A percentile compares a stretch with the other conserved stretches of the same genome.
These are phyloP conservation scores for Boechera retrofracta DNA, from an alignment of 345 rosid species.

Conservation along the genomic window DNA sequence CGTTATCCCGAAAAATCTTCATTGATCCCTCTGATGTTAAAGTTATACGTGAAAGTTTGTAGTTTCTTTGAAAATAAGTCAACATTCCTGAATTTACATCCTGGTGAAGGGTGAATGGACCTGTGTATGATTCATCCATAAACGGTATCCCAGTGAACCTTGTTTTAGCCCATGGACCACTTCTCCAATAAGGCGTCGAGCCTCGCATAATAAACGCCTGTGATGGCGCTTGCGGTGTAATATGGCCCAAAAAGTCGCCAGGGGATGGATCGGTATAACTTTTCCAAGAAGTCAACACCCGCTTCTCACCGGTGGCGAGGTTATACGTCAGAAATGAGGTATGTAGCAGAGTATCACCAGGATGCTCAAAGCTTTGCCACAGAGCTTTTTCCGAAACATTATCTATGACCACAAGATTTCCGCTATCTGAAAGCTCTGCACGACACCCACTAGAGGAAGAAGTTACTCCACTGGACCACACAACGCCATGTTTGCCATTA, in stretches of 20 bases:
- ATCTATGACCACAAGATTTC: slow-evolving; percentile 65
- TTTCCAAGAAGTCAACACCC: slow-evolving; percentile 51
- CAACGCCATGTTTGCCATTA: slow-evolving; percentile 16
- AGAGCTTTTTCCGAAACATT: not conserved
- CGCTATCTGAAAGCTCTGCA: slow-evolving; percentile 58
- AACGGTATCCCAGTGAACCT: slow-evolving; percentile 18
- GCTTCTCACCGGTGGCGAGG: slow-evolving; percentile 5
- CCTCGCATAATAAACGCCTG: slow-evolving; percentile 34
- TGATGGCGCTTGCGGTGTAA: slow-evolving; percentile 44
- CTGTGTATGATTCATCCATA: not conserved
- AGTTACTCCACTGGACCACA: slow-evolving; percentile 38
- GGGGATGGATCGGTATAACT: slow-evolving; percentile 46
- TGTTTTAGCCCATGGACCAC: slow-evolving; percentile 50
- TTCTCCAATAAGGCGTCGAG: slow-evolving; percentile 27
- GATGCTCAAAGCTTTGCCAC: slow-evolving; percentile 49
- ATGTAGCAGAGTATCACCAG: slow-evolving; percentile 39
- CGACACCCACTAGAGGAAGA: slow-evolving; percentile 33
- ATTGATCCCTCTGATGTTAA: slow-evolving; percentile 19
- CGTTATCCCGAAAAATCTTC: not conserved
- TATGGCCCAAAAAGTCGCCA: slow-evolving; percentile 37
- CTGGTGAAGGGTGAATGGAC: slow-evolving; percentile 17
- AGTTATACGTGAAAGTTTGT: not conserved
- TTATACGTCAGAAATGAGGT: slow-evolving; percentile 33
- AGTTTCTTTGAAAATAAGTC: not conserved
- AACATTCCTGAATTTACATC: slow-evolving; percentile 25